A percentile compares a stretch with the other conserved stretches of the same genome.
phyloP scores from a whole-genome alignment of 2,329 filamentous ascomycete genomes.

The Sporothrix pseudoabietina region DNA sequence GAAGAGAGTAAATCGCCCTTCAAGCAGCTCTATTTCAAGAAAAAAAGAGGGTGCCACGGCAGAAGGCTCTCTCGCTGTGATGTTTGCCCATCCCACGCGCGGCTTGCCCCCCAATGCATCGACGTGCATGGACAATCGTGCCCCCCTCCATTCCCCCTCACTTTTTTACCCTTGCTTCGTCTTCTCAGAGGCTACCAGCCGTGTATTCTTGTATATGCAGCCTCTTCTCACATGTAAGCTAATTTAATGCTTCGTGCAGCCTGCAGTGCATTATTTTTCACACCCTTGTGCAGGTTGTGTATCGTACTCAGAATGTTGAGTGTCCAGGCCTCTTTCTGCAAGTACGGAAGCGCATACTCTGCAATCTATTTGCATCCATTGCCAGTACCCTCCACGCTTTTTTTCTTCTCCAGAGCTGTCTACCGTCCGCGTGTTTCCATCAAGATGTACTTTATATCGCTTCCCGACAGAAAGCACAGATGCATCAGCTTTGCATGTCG shows the following conservation, averaged over 20 bases:
- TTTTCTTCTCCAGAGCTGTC: neutral
- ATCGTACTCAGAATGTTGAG: neutral
- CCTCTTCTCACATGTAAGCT: neutral
- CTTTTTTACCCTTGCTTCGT: neutral
- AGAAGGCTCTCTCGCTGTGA: neutral
- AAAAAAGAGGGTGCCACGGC: neutral
- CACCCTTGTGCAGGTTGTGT: neutral
- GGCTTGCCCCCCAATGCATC: slow-evolving; percentile 18
- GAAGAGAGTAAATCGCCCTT: neutral
- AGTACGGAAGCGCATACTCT: neutral
- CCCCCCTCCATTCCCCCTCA: neutral
- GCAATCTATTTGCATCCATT: neutral
- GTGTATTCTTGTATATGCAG: neutral
- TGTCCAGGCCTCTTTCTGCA: neutral
- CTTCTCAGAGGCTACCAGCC: neutral
- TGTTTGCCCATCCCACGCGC: slow-evolving; percentile 7
- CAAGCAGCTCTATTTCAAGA: neutral
- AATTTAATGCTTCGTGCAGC: slow-evolving; percentile 5
- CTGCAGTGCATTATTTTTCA: neutral
- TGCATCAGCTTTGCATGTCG: slow-evolving; percentile 16
- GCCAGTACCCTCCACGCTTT: neutral
- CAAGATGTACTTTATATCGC: neutral
- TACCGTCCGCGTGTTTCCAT: neutral
- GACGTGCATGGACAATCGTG: slow-evolving; percentile 9
- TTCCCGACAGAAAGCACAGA: neutral